Percentiles rank a stretch among this genome's conserved stretches.
Evolutionary conservation across 2,329 filamentous ascomycete species (phyloP).

Genomic region (Paraconiothyrium brasiliense): DNA sequence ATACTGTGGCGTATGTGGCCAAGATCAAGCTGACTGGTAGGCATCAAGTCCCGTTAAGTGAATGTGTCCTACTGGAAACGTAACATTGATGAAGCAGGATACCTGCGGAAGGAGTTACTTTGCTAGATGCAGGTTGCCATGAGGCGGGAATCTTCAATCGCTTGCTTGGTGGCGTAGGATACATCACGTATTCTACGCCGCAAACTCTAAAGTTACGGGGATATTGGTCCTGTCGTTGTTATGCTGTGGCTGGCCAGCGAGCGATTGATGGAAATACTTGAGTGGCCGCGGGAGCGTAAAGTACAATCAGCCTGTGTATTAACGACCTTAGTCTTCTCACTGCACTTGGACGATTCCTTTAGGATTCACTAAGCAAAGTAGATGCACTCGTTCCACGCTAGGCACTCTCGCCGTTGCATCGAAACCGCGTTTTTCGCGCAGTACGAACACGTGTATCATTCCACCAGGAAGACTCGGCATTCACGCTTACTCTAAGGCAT

Average conservation of each 20-base stretch:
- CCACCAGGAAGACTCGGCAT: background rate
- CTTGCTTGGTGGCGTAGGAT: background rate
- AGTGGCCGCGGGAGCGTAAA: background rate
- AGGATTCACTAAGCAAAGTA: background rate
- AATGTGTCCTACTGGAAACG: background rate
- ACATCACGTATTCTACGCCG: background rate
- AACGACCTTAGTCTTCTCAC: background rate
- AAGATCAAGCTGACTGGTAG: background rate
- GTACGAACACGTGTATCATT: background rate
- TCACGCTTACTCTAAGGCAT: no score
- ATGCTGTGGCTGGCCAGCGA: background rate
- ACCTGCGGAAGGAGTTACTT: background rate
- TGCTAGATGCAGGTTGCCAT: background rate
- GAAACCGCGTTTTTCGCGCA: background rate
- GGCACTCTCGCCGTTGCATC: background rate
- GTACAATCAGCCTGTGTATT: background rate
- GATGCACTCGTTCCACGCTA: background rate
- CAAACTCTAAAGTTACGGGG: background rate
- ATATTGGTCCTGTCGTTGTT: background rate
- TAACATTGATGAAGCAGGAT: background rate
- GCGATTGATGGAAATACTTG: background rate
- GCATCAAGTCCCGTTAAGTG: background rate
- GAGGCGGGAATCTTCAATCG: background rate
- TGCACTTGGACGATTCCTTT: background rate
- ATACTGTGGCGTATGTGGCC: background rate